Evolutionary conservation across 2,329 filamentous ascomycete species (phyloP), one percentile per base, ranked within the genome.

Genomic region (Fusarium pseudoanthophilum): DNA sequence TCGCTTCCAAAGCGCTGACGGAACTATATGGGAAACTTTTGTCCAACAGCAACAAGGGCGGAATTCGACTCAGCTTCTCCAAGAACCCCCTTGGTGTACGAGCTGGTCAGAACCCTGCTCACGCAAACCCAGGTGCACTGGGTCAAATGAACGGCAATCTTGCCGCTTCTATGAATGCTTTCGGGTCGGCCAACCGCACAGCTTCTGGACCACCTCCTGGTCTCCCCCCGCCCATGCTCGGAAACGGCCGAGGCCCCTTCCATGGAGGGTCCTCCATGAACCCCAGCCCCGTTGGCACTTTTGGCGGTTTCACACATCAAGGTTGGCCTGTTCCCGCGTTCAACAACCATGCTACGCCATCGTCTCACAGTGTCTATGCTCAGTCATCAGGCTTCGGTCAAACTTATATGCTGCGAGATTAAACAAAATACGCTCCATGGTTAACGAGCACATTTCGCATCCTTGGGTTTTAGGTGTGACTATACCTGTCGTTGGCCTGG

Each of bases 11-110:
- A 82, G 92, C 95, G 2, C 87, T 98, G 6, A 91, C 95, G 73
- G 94, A 98, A 64, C 87, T 98, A 3, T 98, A 98, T 78, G 96
- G 96, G 0, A 90, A 92, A 56, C 91, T 90, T 55, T 87, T 98
- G 37, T 94, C 95, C 80, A 98, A 97, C 83, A 97, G 95, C 78
- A 89, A 94, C 79, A 98, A 97, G 81, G 95, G 95, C 11, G 96
- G 96, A 39, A 98, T 99, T 78, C 92, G 96, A 30, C 87, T 99
- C 63, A 97, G 95, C 82, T 99, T 98, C 82, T 98, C 95, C 36
- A 98, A 98, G 85, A 98, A 98, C 77, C 96, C 96, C 1, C 88
- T 98, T 4, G 96, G 96, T 28, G 95, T 98, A 34, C 92, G 96
- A 51, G 94, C 93, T 4, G 91, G 90, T 32, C 94, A 95, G 78